Evolutionary conservation across 2,329 filamentous ascomycete genomes (phyloP).

Genomic region (Verticillium isaacii): DNA sequence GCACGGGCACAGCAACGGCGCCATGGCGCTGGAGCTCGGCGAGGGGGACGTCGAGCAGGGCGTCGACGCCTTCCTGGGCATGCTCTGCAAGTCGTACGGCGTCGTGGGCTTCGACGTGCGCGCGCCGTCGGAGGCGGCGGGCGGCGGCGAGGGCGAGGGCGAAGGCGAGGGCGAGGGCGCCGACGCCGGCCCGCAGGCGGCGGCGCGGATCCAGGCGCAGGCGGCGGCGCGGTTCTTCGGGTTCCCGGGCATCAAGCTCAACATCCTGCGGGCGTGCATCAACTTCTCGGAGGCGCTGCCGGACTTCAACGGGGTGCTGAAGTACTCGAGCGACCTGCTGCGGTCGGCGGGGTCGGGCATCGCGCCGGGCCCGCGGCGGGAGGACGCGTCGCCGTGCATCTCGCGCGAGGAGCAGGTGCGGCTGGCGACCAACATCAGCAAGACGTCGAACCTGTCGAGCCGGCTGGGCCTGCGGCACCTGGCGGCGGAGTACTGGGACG

Average conservation of each 20-base stretch:
- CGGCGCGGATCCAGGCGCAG: slow-evolving; percentile 56
- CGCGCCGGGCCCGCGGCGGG: slow-evolving; percentile 64
- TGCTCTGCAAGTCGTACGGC: slow-evolving; percentile 60
- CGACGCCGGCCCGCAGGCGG: slow-evolving; percentile 47
- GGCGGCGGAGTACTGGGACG: slow-evolving; percentile 91
- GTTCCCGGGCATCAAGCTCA: slow-evolving; percentile 74
- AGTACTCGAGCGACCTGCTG: slow-evolving; percentile 79
- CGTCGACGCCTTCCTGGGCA: slow-evolving; percentile 57
- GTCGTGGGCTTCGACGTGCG: slow-evolving; percentile 47
- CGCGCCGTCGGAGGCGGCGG: slow-evolving; percentile 14
- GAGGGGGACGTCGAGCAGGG: slow-evolving; percentile 63
- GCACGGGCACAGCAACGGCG: slow-evolving; percentile 42
- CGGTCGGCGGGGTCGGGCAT: slow-evolving; percentile 77
- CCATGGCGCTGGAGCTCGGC: slow-evolving; percentile 54
- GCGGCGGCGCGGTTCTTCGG: slow-evolving; percentile 64
- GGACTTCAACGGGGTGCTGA: slow-evolving; percentile 85
- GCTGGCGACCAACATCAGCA: slow-evolving; percentile 78
- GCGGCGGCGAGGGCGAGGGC: too few relatives aligned
- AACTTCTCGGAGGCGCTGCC: slow-evolving; percentile 91
- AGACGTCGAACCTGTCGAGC: slow-evolving; percentile 73
- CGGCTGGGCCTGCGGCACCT: slow-evolving; percentile 67
- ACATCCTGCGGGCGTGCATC: slow-evolving; percentile 84
- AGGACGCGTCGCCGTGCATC: slow-evolving; percentile 67
- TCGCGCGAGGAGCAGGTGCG: slow-evolving; percentile 78
- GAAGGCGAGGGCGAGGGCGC: slow-evolving; percentile 7